Evolutionary conservation across 305 asterid genomes (phyloP).

Genomic region (Fraxinus xanthoxyloides): DNA sequence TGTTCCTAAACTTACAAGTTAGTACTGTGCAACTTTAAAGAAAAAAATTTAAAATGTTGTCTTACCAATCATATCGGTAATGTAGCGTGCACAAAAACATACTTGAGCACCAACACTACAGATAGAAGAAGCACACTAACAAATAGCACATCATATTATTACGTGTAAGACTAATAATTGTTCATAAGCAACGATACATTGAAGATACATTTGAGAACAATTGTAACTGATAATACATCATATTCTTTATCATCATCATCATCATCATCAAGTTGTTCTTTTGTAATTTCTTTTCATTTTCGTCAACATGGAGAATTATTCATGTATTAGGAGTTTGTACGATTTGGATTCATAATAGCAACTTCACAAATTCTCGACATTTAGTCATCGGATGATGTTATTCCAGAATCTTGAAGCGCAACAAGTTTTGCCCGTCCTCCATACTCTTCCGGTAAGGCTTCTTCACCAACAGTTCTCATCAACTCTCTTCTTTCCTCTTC

Average conservation of each 20-base stretch:
- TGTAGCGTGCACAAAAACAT: background rate
- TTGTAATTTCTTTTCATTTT: slow-evolving; percentile 6
- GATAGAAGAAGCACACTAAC: background rate
- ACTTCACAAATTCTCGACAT: background rate
- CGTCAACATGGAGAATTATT: slow-evolving; percentile 2
- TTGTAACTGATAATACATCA: background rate
- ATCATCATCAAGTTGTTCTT: background rate
- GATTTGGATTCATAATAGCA: slow-evolving; percentile 7
- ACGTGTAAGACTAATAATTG: background rate
- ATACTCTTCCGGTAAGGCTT: slow-evolving; percentile 59
- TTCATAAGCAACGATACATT: background rate
- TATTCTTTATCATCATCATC: slow-evolving; percentile 5
- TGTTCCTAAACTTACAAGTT: background rate
- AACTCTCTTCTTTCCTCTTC: slow-evolving; percentile 54
- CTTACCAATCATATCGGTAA: background rate
- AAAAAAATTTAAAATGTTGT: background rate
- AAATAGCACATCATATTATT: background rate
- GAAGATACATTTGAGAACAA: background rate
- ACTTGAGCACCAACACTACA: background rate
- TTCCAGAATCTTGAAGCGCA: slow-evolving; percentile 49
- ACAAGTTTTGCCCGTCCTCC: slow-evolving; percentile 58
- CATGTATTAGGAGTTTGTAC: background rate
- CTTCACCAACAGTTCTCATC: slow-evolving; percentile 52
- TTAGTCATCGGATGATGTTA: slow-evolving; percentile 26
- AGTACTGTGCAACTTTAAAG: background rate